Evolutionary conservation across 1,284 basidiomycete species (phyloP), one percentile per base, ranked within the genome.

Genomic region (Coniferiporia weirii): DNA sequence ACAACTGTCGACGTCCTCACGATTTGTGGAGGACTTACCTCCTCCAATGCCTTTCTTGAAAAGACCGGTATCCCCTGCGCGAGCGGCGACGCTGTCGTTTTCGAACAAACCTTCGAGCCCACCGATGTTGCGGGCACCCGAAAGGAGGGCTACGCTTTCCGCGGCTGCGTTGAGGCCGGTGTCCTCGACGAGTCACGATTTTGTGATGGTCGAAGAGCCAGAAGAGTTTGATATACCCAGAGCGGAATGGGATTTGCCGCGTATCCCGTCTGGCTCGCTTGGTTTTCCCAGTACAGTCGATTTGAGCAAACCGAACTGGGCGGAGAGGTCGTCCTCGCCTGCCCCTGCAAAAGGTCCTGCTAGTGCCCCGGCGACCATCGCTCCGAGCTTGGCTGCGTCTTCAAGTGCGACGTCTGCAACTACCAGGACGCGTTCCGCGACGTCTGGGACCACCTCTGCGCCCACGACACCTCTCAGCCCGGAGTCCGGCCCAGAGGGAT

Each of bases 131-230:
- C 40, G 40, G 10, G n/a, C 40, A 7, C 10, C n/a, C 3, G 40
- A 43, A 12, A 12, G 40, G 40, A 43, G n/a, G 40, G 40, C 62
- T 19, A 22, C 51, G 19, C 27, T 27, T 27, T 27, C 27, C 27
- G 61, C 48, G 32, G 43, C 44, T 17, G 51, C 52, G 5, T 35
- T 35, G 22, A 34, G 57, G 20, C 51, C 57, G 15, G 19, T 59
- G 57, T 45, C 54, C 8, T 36, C 54, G 12, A 34, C 48, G 13
- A 60, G 76, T 32, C 53, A 55, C 12, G 82, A 84, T 32, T 85
- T 81, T 66, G 81, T 84, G 43, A 78, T 85, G 74, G 82, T 84
- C 0, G 82, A 83, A 61, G 79, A 83, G 52, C 70, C 73, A 0
- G 72, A 73, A 20, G 68, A 64, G 10, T 72, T 68, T 0, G 71